Conservation (phyloP, 176 grass and related monocot genomes). For the Aegilops longissima region DNA sequence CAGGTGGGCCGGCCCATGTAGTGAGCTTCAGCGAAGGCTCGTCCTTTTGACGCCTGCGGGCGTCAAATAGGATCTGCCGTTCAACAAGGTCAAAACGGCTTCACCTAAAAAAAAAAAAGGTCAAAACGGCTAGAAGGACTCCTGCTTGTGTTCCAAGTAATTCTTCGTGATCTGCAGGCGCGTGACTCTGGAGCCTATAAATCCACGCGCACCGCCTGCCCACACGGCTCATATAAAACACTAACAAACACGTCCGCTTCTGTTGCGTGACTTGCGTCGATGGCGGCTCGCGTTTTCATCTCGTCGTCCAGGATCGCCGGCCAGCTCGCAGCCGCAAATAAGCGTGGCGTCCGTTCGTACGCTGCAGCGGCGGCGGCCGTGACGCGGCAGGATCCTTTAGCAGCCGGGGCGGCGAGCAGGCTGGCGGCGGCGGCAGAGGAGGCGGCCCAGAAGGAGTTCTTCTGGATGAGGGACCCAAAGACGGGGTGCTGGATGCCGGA, state of each 20-base stretch:
- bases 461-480: constrained; percentile 76
- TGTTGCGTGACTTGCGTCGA: neutral
- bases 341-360: neutral
- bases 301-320: neutral
- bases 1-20: no score
- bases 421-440: neutral
- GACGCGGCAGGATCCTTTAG: neutral
- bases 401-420: neutral
- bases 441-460: constrained; percentile 27
- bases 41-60: no score
- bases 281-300: neutral
- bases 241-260: neutral
- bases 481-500: constrained; percentile 68
- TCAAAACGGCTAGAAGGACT: no score
- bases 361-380: neutral
- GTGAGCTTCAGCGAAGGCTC: no score
- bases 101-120: no score
- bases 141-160: neutral
- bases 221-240: neutral
- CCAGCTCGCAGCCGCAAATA: neutral
- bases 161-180: neutral
- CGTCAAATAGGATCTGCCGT: no score
- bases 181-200: neutral
- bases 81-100: no score
- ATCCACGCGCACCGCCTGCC: neutral